phyloP scores from a whole-genome alignment of 1,284 basidiomycete species.

The Austroboletus niveus region DNA sequence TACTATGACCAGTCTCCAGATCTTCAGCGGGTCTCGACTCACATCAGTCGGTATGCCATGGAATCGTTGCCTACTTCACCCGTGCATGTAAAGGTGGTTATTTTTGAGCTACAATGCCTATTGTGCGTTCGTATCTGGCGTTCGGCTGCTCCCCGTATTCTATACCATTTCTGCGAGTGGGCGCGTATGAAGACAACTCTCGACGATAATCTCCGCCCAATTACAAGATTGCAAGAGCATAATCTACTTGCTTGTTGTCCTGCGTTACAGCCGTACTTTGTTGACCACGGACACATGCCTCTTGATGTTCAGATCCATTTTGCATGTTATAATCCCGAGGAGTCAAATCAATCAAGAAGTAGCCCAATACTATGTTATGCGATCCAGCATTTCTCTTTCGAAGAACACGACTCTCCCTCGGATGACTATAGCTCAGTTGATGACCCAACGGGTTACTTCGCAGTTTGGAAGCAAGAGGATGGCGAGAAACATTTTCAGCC shows the following conservation, averaged over 20 bases:
- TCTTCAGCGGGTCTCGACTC: neutral
- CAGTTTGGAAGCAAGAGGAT: neutral
- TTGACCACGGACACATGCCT: neutral
- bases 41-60: neutral
- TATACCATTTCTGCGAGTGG: neutral
- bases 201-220: too few species aligned
- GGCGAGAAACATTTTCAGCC: neutral
- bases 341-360: neutral
- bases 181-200: too few species aligned
- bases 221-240: constrained; percentile 15
- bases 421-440: neutral
- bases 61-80: neutral
- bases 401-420: too few species aligned
- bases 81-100: neutral
- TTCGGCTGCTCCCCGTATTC: neutral
- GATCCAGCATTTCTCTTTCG: neutral
- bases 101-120: constrained; percentile 9
- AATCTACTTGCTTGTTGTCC: neutral
- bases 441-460: neutral
- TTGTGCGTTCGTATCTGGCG: constrained; percentile 2
- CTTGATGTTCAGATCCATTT: neutral
- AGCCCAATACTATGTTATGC: neutral
- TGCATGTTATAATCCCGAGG: neutral
- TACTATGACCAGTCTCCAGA: neutral
- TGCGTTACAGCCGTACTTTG: constrained; percentile 1